Conservation (phyloP, 441 rosid species). For the Geranium incanum region DNA sequence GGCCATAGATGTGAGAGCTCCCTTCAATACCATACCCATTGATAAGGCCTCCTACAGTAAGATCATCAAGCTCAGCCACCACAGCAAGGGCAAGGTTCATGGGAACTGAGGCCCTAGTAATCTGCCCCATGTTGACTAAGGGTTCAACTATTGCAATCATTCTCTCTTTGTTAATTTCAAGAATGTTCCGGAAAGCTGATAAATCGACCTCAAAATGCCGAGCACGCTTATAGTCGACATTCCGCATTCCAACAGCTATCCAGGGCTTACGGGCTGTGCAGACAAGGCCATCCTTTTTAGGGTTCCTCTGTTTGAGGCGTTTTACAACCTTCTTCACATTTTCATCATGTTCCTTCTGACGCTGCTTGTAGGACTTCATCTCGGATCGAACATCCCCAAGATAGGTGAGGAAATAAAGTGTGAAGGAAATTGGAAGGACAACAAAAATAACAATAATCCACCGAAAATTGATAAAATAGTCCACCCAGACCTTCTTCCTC, state of each 20-base stretch:
- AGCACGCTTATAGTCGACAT: slow-evolving; percentile 96
- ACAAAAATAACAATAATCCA: slow-evolving; percentile 88
- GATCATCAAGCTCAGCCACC: slow-evolving; percentile 98
- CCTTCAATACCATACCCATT: slow-evolving; percentile 99
- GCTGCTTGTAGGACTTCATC: slow-evolving; percentile 74
- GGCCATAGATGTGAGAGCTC: slow-evolving; percentile 91
- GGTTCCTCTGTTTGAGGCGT: slow-evolving; percentile 72
- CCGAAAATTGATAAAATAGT: slow-evolving; percentile 71
- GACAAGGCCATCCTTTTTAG: slow-evolving; percentile 85
- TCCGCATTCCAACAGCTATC: slow-evolving; percentile 98
- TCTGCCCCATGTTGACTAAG: slow-evolving; percentile 98
- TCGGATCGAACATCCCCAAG: slow-evolving; percentile 88
- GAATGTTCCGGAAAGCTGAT: slow-evolving; percentile 67
- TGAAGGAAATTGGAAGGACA: slow-evolving; percentile 79
- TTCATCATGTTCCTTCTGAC: slow-evolving; percentile 85
- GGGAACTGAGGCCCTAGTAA: slow-evolving; percentile 65
- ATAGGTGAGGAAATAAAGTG: slow-evolving; percentile 71
- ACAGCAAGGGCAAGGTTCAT: slow-evolving; percentile 94
- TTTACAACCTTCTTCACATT: slow-evolving; percentile 77
- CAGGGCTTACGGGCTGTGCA: slow-evolving; percentile 99
- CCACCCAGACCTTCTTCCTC: slow-evolving; percentile 83
- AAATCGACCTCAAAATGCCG: slow-evolving; percentile 91
- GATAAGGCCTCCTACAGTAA: slow-evolving; percentile 96
- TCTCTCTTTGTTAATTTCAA: slow-evolving; percentile 72
- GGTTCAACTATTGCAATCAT: slow-evolving; percentile 94